These are phyloP conservation scores for Exophiala oligosperma DNA, from an alignment of 2,329 filamentous ascomycete genomes.

Conservation along the genomic window DNA sequence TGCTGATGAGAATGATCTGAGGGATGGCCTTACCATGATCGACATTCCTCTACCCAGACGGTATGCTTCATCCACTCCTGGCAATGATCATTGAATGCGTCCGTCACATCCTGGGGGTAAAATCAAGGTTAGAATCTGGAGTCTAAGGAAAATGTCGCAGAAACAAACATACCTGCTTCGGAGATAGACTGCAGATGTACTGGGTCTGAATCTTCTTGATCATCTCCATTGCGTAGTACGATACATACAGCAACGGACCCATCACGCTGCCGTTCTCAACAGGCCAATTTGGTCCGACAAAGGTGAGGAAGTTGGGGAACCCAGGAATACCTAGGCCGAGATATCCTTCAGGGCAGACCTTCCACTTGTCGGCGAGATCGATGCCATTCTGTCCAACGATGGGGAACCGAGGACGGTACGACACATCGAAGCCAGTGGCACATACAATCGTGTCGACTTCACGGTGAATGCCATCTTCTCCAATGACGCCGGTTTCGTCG, in stretches of 20 bases:
- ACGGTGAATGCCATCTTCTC: constrained; percentile 36
- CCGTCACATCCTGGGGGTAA: constrained; percentile 24
- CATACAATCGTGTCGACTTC: constrained; percentile 38
- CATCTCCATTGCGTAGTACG: constrained; percentile 41
- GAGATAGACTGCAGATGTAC: constrained; percentile 43
- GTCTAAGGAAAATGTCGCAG: no score
- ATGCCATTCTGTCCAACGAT: constrained; percentile 39
- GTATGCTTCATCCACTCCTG: constrained; percentile 52
- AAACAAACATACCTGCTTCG: constrained; percentile 27
- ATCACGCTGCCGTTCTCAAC: constrained; percentile 50
- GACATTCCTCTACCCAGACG: constrained; percentile 49
- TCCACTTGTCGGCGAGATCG: constrained; percentile 49
- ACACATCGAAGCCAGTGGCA: constrained; percentile 45
- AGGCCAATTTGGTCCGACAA: constrained; percentile 38
- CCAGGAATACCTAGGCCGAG: constrained; percentile 32
- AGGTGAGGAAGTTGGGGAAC: constrained; percentile 31
- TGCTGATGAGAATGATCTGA: background rate
- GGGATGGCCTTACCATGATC: constrained; percentile 34
- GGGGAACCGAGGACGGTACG: constrained; percentile 45
- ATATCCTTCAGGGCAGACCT: constrained; percentile 32
- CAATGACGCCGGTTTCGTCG: constrained; percentile 45
- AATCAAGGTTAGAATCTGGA: no score
- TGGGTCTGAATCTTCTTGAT: constrained; percentile 44
- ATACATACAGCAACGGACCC: constrained; percentile 43
- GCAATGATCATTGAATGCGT: constrained; percentile 40